These are phyloP conservation scores for Sanghuangporus baumii DNA, from an alignment of 1,284 basidiomycete species.

Conservation along the genomic window DNA sequence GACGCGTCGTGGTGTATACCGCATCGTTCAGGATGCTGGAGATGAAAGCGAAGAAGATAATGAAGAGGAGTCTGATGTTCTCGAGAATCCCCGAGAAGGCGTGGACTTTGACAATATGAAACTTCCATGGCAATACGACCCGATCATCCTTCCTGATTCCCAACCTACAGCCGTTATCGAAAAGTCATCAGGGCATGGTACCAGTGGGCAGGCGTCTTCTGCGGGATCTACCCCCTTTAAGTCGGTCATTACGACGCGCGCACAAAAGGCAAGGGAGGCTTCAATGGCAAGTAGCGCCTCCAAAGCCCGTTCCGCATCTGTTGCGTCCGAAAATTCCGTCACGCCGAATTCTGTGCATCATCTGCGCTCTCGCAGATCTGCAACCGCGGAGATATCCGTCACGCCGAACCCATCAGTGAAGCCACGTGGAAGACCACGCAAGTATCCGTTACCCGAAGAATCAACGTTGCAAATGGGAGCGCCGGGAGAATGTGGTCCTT, in stretches of 20 bases:
- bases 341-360: neutral
- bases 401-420: neutral
- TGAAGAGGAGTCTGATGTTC: constrained; percentile 37
- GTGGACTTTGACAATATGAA: neutral
- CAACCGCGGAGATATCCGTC: neutral
- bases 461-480: neutral
- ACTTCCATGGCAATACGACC: no score
- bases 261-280: constrained; percentile 42
- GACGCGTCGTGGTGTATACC: constrained; percentile 73
- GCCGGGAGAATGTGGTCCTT: neutral
- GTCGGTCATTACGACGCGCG: constrained; percentile 55
- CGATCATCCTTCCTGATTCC: no score
- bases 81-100: neutral
- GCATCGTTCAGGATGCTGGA: constrained; percentile 50
- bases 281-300: constrained; percentile 20
- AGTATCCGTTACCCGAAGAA: neutral
- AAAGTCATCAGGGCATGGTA: no score
- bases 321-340: neutral
- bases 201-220: constrained; percentile 9
- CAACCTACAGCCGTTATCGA: no score
- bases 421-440: constrained; percentile 13
- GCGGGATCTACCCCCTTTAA: constrained; percentile 19
- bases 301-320: neutral
- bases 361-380: constrained; percentile 4
- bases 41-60: constrained; percentile 47